Conservation (phyloP, 495 filamentous ascomycete species). For the Peziza echinospora region DNA sequence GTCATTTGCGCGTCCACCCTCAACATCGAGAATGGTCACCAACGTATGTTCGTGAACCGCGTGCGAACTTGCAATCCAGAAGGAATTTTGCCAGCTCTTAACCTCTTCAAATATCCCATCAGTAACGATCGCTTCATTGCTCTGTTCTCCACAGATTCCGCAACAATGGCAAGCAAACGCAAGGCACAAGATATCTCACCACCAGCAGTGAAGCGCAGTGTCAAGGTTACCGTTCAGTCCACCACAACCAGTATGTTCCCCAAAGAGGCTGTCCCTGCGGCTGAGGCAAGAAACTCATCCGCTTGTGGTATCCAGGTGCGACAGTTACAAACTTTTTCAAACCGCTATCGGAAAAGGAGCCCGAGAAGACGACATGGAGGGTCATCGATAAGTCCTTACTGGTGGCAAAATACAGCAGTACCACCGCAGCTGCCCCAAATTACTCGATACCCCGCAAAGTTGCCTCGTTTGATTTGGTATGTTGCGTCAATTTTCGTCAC, state of each 20-base stretch:
- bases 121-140: too few relatives aligned
- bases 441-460: slow-evolving; percentile 33
- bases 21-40: too few relatives aligned
- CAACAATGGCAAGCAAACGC: background rate
- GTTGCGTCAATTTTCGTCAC: slow-evolving; percentile 2
- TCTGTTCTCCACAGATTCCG: too few relatives aligned
- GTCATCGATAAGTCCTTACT: slow-evolving; percentile 47
- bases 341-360: slow-evolving; percentile 68
- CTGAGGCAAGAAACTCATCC: too few relatives aligned
- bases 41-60: too few relatives aligned
- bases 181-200: slow-evolving; percentile 18
- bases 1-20: too few relatives aligned
- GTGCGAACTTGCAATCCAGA: too few relatives aligned
- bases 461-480: slow-evolving; percentile 77
- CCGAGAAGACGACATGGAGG: slow-evolving; percentile 54
- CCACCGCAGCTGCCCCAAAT: slow-evolving; percentile 16
- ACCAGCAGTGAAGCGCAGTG: slow-evolving; percentile 24
- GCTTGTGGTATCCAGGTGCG: too few relatives aligned
- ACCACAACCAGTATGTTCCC: slow-evolving; percentile 55
- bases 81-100: too few relatives aligned
- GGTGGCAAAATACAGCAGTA: slow-evolving; percentile 45
- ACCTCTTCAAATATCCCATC: too few relatives aligned
- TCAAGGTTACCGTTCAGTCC: slow-evolving; percentile 46
- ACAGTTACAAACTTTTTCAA: slow-evolving; percentile 74
- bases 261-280: too few relatives aligned